These are phyloP conservation scores for Adansonia digitata DNA, from an alignment of 345 rosid genomes.

Conservation along the genomic window DNA sequence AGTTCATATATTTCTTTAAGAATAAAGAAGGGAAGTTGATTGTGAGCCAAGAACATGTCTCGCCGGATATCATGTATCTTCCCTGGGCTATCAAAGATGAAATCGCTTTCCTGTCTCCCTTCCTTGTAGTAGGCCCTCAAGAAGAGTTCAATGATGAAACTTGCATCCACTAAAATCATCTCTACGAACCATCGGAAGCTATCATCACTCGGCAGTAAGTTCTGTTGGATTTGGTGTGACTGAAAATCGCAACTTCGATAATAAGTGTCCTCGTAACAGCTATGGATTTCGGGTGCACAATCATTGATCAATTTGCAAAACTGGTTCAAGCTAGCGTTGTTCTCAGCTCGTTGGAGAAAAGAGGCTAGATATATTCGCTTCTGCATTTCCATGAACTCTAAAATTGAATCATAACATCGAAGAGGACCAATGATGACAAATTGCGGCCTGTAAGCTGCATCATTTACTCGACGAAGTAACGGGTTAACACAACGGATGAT, in stretches of 20 bases:
- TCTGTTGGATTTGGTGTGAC: neutral
- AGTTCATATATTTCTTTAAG: neutral
- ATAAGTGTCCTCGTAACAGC: neutral
- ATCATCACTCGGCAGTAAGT: neutral
- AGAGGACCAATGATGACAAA: neutral
- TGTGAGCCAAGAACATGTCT: neutral
- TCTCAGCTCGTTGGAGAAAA: neutral
- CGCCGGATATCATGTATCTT: neutral
- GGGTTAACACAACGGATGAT: neutral
- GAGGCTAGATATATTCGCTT: neutral
- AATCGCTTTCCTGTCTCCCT: neutral
- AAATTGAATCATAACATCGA: neutral
- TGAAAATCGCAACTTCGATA: neutral
- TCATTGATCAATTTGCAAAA: neutral
- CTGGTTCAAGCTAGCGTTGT: neutral
- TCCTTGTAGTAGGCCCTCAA: neutral
- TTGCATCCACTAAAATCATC: neutral
- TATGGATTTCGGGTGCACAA: neutral
- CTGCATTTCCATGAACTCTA: neutral
- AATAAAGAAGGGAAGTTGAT: neutral
- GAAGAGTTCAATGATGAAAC: constrained; percentile 3
- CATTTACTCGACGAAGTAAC: neutral
- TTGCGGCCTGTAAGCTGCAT: neutral
- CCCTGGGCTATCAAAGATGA: neutral
- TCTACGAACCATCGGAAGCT: neutral